Evolutionary conservation across 306 rosid genomes (phyloP).

Genomic region (Vigna hirtella): DNA sequence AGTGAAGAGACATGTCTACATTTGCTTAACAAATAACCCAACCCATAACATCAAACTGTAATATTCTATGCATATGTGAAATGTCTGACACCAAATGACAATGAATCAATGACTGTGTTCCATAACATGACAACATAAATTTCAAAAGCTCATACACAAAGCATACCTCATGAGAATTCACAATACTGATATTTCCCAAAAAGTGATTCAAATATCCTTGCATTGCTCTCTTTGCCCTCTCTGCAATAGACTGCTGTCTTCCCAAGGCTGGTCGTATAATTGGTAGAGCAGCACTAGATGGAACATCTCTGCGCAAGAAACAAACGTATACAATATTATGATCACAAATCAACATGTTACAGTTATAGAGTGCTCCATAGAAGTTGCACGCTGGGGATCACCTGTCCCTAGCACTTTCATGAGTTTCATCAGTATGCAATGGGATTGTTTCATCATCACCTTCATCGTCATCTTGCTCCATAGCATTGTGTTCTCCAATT

Average conservation of each 20-base stretch:
- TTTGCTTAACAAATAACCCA: constrained; percentile 26
- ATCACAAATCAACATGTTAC: constrained; percentile 25
- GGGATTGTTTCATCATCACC: constrained; percentile 75
- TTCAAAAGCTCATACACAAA: constrained; percentile 41
- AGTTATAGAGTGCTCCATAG: constrained; percentile 26
- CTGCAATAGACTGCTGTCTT: constrained; percentile 89
- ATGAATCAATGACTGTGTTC: constrained; percentile 17
- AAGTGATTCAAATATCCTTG: constrained; percentile 98
- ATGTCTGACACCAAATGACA: constrained; percentile 15
- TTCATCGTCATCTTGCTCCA: constrained; percentile 87
- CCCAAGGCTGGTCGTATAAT: constrained; percentile 95
- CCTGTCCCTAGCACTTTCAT: constrained; percentile 82
- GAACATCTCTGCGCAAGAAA: constrained; percentile 89
- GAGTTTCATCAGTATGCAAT: constrained; percentile 58
- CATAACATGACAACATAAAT: constrained; percentile 21
- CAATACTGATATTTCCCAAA: constrained; percentile 89
- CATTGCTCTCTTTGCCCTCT: constrained; percentile 93
- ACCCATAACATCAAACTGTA: neutral
- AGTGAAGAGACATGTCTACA: constrained; percentile 18
- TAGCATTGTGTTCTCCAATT: constrained; percentile 80
- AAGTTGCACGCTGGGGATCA: constrained; percentile 39
- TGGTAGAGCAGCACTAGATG: constrained; percentile 96
- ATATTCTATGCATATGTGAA: constrained; percentile 5
- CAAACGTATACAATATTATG: constrained; percentile 44
- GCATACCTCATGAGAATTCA: constrained; percentile 94